These are phyloP conservation scores for Thymus mandschuricus DNA, from an alignment of 257 asterid species.

Conservation along the genomic window DNA sequence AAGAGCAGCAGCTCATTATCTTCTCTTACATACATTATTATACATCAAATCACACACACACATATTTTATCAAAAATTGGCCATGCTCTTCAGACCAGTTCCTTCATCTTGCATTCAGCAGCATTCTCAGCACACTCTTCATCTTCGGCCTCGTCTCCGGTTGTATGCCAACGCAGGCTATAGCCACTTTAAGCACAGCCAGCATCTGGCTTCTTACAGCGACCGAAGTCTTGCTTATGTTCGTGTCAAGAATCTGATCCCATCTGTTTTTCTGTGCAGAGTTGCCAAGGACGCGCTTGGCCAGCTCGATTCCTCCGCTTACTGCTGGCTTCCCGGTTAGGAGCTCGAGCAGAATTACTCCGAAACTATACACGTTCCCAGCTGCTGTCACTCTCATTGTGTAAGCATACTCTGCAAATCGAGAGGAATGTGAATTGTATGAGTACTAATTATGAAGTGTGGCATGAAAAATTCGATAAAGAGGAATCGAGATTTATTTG, in stretches of 20 bases:
- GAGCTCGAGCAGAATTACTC: constrained; percentile 75
- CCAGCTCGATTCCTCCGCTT: constrained; percentile 74
- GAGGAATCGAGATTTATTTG: too few species aligned
- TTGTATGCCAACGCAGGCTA: constrained; percentile 64
- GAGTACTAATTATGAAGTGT: too few species aligned
- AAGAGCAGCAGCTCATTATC: constrained; percentile 13
- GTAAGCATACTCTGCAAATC: constrained; percentile 77
- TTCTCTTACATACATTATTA: not conserved
- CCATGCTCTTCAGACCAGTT: not conserved
- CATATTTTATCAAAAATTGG: constrained; percentile 11
- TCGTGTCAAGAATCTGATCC: constrained; percentile 48
- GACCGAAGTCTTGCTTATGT: constrained; percentile 20
- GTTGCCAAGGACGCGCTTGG: constrained; percentile 61
- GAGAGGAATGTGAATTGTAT: not conserved
- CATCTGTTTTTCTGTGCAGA: constrained; percentile 52
- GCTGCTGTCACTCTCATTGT: constrained; percentile 82
- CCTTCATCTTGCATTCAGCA: constrained; percentile 70
- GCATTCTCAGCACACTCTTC: constrained; percentile 73
- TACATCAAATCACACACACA: constrained; percentile 24
- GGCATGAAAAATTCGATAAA: too few species aligned
- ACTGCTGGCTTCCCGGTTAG: constrained; percentile 82
- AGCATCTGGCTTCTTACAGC: constrained; percentile 48
- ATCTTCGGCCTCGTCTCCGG: constrained; percentile 75
- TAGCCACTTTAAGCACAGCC: constrained; percentile 72
- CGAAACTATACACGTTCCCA: constrained; percentile 83